A percentile compares a stretch with the other conserved stretches of the same genome.
phyloP scores from a whole-genome alignment of 441 rosid species.

The Dalechampia spathulata region DNA sequence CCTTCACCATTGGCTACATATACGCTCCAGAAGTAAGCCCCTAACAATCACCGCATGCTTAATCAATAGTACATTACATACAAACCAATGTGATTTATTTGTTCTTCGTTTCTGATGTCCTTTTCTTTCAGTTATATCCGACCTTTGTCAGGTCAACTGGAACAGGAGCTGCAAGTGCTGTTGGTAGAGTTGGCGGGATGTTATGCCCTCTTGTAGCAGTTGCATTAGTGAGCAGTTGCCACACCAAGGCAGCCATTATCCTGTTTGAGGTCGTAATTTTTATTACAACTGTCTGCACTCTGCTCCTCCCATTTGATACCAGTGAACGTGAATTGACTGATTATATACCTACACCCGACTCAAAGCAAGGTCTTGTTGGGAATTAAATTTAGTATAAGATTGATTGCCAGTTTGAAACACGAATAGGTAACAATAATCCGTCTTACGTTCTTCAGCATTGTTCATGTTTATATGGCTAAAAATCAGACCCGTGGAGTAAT shows the following conservation, averaged over 20 bases:
- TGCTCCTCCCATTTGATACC: constrained; percentile 46
- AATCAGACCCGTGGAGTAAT: too few relatives aligned
- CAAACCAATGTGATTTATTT: too few relatives aligned
- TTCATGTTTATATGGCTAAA: too few relatives aligned
- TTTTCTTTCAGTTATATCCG: constrained; percentile 32
- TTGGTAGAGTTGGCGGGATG: constrained; percentile 64
- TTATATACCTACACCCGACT: constrained; percentile 1
- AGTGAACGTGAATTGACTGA: constrained; percentile 43
- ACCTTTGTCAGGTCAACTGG: constrained; percentile 40
- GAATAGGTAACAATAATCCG: too few relatives aligned
- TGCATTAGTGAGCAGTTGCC: constrained; percentile 35
- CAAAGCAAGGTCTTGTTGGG: background rate
- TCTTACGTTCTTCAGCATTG: too few relatives aligned
- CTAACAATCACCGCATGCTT: too few relatives aligned
- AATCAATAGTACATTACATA: too few relatives aligned
- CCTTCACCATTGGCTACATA: constrained; percentile 36
- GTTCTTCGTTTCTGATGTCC: background rate
- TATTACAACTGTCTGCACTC: constrained; percentile 19
- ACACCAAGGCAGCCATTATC: constrained; percentile 26
- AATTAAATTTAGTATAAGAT: background rate
- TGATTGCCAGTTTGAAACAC: too few relatives aligned
- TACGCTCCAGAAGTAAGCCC: constrained; percentile 51
- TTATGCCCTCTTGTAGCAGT: constrained; percentile 47
- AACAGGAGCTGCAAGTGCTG: constrained; percentile 36
- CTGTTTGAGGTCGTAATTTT: constrained; percentile 33